A percentile compares a stretch with the other conserved stretches of the same genome.
Evolutionary conservation across 805 yeast species (phyloP).

Genomic region (Wickerhamiella azyma): DNA sequence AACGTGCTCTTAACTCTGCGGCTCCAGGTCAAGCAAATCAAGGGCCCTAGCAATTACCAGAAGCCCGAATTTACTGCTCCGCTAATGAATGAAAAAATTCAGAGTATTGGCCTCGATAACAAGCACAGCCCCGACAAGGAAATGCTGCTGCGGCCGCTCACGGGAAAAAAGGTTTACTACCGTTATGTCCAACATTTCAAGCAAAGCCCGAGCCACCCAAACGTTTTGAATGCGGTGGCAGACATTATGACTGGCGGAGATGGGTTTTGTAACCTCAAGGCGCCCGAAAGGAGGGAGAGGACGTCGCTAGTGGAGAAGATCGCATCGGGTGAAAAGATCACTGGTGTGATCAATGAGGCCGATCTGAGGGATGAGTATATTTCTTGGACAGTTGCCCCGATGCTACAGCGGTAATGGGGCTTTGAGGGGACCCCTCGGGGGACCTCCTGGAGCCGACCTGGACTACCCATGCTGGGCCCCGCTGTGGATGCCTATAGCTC

Average conservation of each 20-base stretch:
- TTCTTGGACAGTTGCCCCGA: conserved; percentile 4
- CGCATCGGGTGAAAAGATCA: conserved; percentile 9
- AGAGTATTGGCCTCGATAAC: not conserved
- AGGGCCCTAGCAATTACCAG: conserved; percentile 33
- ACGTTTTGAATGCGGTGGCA: conserved; percentile 58
- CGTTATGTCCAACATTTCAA: not conserved
- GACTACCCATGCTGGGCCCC: no score
- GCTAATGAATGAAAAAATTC: conserved; percentile 27
- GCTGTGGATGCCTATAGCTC: not conserved
- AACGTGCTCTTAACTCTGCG: conserved; percentile 43
- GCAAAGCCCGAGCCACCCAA: conserved; percentile 31
- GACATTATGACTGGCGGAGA: conserved; percentile 63
- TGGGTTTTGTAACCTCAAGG: conserved; percentile 31
- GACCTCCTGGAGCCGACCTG: no score
- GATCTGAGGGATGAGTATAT: conserved; percentile 6
- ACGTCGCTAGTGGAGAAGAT: conserved; percentile 9
- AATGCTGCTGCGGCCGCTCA: conserved; percentile 34
- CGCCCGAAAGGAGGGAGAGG: not conserved
- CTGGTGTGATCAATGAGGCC: conserved; percentile 3
- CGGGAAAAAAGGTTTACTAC: conserved; percentile 40
- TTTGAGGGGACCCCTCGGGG: no score
- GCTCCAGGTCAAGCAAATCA: conserved; percentile 34
- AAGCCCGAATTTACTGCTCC: conserved; percentile 31
- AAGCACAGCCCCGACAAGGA: conserved; percentile 30
- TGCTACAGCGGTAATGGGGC: not conserved